Evolutionary conservation across 1,139 yeast species (phyloP), one percentile per base, ranked within the genome.

Genomic region (Yamadazyma jaroonii): DNA sequence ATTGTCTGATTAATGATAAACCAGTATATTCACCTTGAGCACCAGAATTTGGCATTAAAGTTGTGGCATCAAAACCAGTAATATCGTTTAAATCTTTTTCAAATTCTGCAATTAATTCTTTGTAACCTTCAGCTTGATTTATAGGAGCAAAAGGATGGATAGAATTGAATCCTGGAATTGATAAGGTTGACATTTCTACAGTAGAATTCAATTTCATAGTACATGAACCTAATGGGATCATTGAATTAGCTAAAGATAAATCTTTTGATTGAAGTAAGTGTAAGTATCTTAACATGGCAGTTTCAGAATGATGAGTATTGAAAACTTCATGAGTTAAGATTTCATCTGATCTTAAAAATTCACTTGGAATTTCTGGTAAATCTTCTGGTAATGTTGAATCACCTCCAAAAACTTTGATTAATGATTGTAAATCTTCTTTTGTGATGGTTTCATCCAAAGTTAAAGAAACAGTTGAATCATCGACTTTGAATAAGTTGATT

Each of bases 1-100:
- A 92, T 36, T 85, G 79, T 53, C 82, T 77, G 52, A 92, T 92
- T 39, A 89, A 88, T 41, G 95, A 79, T 47, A 92, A 74, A 27
- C 98, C 98, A 21, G 97, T 81, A 65, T 85, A 92, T 65, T 92
- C 98, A 61, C 98, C 98, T 64, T 90, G 96, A 30, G 98, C 98
- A 50, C 98, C 98, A 33, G 97, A 87, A 62, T 92, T 92, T 47
- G 98, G 98, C 81, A 89, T 95, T 42, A 87, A 70, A 6, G 97
- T 86, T 17, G 95, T 84, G 31, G 89, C 94, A 47, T 82, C 87
- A 54, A 92, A 88, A 0, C 97, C 97, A n/a, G 98, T 92, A 47
- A 92, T 90, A 48, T 85, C 89, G 42, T 92, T 88, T 50, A 92
- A 72, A 61, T 92, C 97, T 38, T 72, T 69, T 61, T 87, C 96